Conservation (phyloP, 2,329 filamentous ascomycete species). For the Arachnomyces sp. region DNA sequence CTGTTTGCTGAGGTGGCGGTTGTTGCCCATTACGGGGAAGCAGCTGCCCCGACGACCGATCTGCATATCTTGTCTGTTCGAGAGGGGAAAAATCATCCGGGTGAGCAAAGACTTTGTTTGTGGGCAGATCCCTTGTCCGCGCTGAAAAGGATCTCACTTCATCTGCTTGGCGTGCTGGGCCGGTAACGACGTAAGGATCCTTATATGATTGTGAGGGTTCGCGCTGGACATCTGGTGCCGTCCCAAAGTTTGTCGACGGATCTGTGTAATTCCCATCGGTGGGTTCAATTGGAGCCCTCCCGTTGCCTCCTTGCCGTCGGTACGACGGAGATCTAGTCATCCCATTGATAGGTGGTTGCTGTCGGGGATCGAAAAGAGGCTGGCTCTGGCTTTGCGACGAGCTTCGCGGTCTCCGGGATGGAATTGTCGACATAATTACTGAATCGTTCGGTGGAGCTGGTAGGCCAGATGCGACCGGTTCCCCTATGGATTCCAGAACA, state of each 20-base stretch:
- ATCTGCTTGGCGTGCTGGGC: conserved; percentile 9
- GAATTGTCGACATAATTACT: conserved; percentile 14
- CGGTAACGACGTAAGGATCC: conserved; percentile 40
- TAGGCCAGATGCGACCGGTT: no score
- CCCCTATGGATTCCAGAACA: no score
- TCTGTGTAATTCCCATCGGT: neutral
- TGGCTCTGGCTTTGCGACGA: conserved; percentile 6
- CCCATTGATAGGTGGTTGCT: conserved; percentile 12
- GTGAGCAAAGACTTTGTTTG: conserved; percentile 4
- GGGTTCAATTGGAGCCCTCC: no score
- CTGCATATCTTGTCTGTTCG: conserved; percentile 7
- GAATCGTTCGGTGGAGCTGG: no score
- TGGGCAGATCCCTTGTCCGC: conserved; percentile 15
- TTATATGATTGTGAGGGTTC: conserved; percentile 40
- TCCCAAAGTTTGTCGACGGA: conserved; percentile 3
- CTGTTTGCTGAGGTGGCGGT: conserved; percentile 4
- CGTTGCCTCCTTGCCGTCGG: conserved; percentile 8
- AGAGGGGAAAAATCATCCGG: conserved; percentile 5
- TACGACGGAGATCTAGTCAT: conserved; percentile 16
- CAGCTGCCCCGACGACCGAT: conserved; percentile 6
- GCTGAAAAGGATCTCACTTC: conserved; percentile 20
- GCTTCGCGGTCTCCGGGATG: conserved; percentile 5
- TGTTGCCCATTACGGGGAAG: conserved; percentile 1
- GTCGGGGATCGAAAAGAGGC: conserved; percentile 6
- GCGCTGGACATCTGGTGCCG: neutral